phyloP scores from a whole-genome alignment of 2,329 filamentous ascomycete species.

The Arthrobotrys sphaeroides region DNA sequence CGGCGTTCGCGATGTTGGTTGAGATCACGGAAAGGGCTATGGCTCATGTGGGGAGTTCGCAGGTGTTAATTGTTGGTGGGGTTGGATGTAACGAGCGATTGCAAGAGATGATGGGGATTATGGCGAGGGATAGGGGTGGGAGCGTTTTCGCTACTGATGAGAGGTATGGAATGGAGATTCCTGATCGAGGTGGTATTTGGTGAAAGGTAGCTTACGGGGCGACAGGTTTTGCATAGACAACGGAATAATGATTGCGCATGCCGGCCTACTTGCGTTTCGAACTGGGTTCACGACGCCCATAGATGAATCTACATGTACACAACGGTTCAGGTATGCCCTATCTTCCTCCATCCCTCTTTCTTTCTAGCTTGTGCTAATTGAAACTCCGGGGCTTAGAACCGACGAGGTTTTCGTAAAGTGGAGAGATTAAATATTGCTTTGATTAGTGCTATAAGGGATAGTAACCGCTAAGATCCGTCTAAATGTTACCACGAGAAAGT shows the following conservation, averaged over 20 bases:
- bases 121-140: conserved; percentile 88
- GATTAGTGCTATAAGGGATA: not conserved
- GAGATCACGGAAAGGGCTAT: conserved; percentile 98
- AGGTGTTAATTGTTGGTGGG: conserved; percentile 94
- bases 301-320: conserved; percentile 84
- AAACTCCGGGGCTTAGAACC: conserved; percentile 66
- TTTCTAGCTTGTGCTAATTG: not conserved
- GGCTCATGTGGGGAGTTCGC: conserved; percentile 90
- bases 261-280: conserved; percentile 83
- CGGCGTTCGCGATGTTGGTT: conserved; percentile 94
- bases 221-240: conserved; percentile 90
- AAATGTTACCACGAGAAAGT: not conserved
- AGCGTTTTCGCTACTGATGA: conserved; percentile 95
- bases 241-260: conserved; percentile 99
- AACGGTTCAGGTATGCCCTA: conserved; percentile 68
- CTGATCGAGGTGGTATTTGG: not conserved
- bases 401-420: conserved; percentile 83
- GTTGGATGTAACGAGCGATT: conserved; percentile 94
- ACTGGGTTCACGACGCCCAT: conserved; percentile 81
- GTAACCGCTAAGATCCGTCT: not conserved
- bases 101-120: conserved; percentile 98
- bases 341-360: not conserved
- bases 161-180: conserved; percentile 62
- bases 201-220: not conserved
- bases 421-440: conserved; percentile 67